Conservation (phyloP, 768 basidiomycete species). For the Erythrobasidium yunnanense region DNA sequence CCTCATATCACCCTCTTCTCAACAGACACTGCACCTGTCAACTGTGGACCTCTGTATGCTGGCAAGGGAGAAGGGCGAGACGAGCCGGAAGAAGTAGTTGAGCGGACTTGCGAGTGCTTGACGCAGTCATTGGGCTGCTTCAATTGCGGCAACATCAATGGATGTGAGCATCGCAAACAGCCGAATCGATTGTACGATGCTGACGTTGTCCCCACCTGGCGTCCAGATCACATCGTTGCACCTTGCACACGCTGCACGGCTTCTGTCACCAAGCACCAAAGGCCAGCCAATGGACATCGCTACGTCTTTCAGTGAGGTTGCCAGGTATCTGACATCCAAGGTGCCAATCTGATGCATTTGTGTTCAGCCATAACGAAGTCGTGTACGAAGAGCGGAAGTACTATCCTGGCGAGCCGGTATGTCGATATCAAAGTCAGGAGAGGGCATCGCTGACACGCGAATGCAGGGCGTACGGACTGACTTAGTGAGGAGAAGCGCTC, state of each 20-base stretch:
- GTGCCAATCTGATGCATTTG: not conserved
- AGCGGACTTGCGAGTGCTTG: slow-evolving; percentile 69
- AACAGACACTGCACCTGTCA: slow-evolving; percentile 65
- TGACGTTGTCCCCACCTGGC: slow-evolving; percentile 3
- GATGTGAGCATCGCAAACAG: too few relatives aligned
- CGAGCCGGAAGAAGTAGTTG: slow-evolving; percentile 34
- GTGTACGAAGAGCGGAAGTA: slow-evolving; percentile 28
- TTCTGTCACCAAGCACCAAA: slow-evolving; percentile 47
- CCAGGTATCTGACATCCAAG: not conserved
- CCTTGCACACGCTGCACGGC: slow-evolving; percentile 62
- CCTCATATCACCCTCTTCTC: slow-evolving; percentile 73
- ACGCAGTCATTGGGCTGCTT: slow-evolving; percentile 73
- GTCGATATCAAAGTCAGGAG: not conserved
- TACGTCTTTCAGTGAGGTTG: slow-evolving; percentile 68
- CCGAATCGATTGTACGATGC: slow-evolving; percentile 15
- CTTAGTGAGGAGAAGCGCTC: not conserved
- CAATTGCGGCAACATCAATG: slow-evolving; percentile 61
- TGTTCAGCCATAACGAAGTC: slow-evolving; percentile 32
- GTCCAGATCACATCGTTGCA: slow-evolving; percentile 37
- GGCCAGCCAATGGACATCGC: slow-evolving; percentile 66
- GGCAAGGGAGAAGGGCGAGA: slow-evolving; percentile 38
- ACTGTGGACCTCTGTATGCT: slow-evolving; percentile 42
- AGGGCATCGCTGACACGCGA: slow-evolving; percentile 21
- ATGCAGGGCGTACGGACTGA: slow-evolving; percentile 8
- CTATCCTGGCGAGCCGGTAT: not conserved